Percentiles rank a stretch among this genome's conserved stretches.
Evolutionary conservation across 768 basidiomycete genomes (phyloP).

Genomic region (Termitomyces sp.): DNA sequence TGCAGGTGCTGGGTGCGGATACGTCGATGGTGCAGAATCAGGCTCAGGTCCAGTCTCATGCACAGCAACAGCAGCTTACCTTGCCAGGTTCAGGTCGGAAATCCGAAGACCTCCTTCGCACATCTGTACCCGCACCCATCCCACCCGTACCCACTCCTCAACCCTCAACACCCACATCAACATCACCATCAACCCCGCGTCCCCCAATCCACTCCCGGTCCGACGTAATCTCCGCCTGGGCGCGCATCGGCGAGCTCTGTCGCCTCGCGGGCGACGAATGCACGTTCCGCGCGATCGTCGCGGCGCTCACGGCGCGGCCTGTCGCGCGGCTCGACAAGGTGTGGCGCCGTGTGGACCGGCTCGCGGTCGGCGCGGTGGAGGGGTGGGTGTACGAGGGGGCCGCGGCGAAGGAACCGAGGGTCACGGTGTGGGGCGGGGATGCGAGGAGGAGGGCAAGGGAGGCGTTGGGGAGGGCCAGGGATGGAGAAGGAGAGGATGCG

Average conservation of each 20-base stretch:
- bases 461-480: conserved; percentile 41
- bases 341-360: conserved; percentile 72
- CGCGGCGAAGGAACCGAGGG: conserved; percentile 48
- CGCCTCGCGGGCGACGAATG: conserved; percentile 73
- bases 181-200: too few species aligned
- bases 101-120: background rate
- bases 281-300: conserved; percentile 71
- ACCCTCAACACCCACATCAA: too few species aligned
- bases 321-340: conserved; percentile 75
- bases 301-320: conserved; percentile 68
- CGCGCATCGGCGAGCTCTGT: conserved; percentile 67
- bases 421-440: conserved; percentile 72
- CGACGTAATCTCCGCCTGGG: conserved; percentile 72
- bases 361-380: conserved; percentile 55
- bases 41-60: too few species aligned
- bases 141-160: conserved; percentile 37
- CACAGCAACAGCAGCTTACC: background rate
- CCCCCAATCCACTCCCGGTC: too few species aligned
- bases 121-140: background rate
- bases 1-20: conserved; percentile 68
- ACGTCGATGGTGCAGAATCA: too few species aligned
- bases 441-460: conserved; percentile 41
- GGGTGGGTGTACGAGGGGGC: conserved; percentile 56
- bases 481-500: conserved; percentile 32
- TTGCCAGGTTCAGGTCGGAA: background rate